Evolutionary conservation across 2,329 filamentous ascomycete species (phyloP).

Genomic region (Geosmithia putterillii): DNA sequence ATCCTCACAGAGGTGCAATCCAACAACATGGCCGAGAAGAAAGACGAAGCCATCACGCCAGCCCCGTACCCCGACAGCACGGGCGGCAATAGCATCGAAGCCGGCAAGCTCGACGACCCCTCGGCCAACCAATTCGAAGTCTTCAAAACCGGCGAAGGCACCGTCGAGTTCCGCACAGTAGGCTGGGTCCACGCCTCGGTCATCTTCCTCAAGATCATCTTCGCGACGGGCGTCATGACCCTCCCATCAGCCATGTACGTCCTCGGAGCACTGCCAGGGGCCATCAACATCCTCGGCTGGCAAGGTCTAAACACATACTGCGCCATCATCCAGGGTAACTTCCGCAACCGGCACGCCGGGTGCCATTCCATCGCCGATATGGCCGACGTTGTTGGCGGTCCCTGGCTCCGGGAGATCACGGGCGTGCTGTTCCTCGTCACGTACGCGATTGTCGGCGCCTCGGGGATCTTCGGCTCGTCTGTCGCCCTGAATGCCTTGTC

Average conservation of each 20-base stretch:
- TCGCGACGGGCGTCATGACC: slow-evolving; percentile 27
- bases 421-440: slow-evolving; percentile 3
- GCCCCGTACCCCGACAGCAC: slow-evolving; percentile 1
- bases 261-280: slow-evolving; percentile 27
- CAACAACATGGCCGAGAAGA: background rate
- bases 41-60: slow-evolving; percentile 3
- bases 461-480: slow-evolving; percentile 44
- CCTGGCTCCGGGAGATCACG: slow-evolving; percentile 1
- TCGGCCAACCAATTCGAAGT: slow-evolving; percentile 25
- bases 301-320: slow-evolving; percentile 25
- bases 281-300: slow-evolving; percentile 29
- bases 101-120: background rate
- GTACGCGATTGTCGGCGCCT: slow-evolving; percentile 39
- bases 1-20: background rate
- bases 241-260: slow-evolving; percentile 28
- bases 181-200: slow-evolving; percentile 33
- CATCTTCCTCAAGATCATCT: slow-evolving; percentile 32
- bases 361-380: slow-evolving; percentile 36
- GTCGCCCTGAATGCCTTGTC: slow-evolving; percentile 48
- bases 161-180: slow-evolving; percentile 34
- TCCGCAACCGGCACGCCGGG: slow-evolving; percentile 22
- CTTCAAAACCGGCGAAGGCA: slow-evolving; percentile 28
- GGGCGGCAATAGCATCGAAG: slow-evolving; percentile 1
- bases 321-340: slow-evolving; percentile 25
- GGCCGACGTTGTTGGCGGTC: slow-evolving; percentile 39